Evolutionary conservation across 2,329 filamentous ascomycete genomes (phyloP).

Genomic region (Acephala macrosclerotiorum): DNA sequence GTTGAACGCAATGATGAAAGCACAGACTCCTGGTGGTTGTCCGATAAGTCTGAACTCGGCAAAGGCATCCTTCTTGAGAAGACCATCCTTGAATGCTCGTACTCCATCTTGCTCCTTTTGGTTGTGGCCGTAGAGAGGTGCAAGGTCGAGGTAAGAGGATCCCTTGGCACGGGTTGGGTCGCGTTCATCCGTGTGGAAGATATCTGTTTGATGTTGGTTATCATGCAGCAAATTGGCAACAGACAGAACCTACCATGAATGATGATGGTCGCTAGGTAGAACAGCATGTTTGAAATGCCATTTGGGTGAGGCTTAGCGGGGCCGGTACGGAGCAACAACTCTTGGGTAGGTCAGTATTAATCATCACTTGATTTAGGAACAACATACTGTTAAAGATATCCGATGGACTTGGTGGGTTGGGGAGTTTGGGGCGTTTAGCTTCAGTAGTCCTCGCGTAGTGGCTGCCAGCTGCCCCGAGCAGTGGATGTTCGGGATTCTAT

Average conservation of each 20-base stretch:
- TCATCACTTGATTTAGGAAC: not conserved
- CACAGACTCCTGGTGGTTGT: constrained; percentile 73
- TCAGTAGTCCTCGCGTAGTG: not conserved
- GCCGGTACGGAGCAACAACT: constrained; percentile 4
- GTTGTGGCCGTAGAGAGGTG: constrained; percentile 52
- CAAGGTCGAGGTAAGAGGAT: constrained; percentile 54
- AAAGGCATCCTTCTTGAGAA: constrained; percentile 74
- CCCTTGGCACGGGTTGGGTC: constrained; percentile 24
- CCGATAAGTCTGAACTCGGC: constrained; percentile 72
- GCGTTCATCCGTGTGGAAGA: constrained; percentile 44
- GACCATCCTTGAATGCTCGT: constrained; percentile 71
- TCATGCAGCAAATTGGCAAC: constrained; percentile 41
- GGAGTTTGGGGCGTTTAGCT: not conserved
- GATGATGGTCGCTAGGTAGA: constrained; percentile 59
- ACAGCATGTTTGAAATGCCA: constrained; percentile 54
- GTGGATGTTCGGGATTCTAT: not conserved
- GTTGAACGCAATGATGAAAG: constrained; percentile 78
- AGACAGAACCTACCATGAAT: constrained; percentile 49
- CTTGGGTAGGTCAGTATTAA: not conserved
- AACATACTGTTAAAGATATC: constrained; percentile 1
- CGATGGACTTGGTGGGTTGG: not conserved
- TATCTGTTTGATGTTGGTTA: not conserved
- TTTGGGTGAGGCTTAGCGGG: constrained; percentile 45
- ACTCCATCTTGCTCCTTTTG: constrained; percentile 58
- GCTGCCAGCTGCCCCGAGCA: not conserved